Percentiles rank a stretch among this genome's conserved stretches.
Conservation (phyloP, 1,284 basidiomycete genomes). For the Ustilago curta region DNA sequence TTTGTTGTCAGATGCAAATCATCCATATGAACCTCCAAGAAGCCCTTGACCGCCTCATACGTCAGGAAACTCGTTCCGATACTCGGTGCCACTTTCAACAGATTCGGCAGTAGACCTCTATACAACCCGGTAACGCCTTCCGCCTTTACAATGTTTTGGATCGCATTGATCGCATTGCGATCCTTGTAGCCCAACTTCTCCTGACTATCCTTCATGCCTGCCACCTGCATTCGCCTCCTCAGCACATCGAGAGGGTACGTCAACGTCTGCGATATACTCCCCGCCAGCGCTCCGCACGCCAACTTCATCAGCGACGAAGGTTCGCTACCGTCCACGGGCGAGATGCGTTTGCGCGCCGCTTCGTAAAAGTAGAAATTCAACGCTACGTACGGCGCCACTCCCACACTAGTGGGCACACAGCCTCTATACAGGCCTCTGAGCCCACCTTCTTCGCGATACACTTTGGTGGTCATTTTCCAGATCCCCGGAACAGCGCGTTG, state of each 20-base stretch:
- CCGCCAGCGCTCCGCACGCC: constrained; percentile 72
- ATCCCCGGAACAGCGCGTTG: constrained; percentile 75
- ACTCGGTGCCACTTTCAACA: constrained; percentile 76
- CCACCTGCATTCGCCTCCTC: constrained; percentile 93
- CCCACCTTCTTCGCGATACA: constrained; percentile 90
- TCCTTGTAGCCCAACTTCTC: constrained; percentile 78
- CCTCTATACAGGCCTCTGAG: constrained; percentile 87
- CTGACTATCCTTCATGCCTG: constrained; percentile 78
- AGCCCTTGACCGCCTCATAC: constrained; percentile 58
- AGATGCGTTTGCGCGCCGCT: constrained; percentile 61
- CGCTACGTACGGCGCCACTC: constrained; percentile 88
- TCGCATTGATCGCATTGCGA: constrained; percentile 76
- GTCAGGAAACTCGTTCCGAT: constrained; percentile 65
- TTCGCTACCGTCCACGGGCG: constrained; percentile 56
- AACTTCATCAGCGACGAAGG: constrained; percentile 67
- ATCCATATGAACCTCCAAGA: constrained; percentile 45
- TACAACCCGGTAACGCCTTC: constrained; percentile 85
- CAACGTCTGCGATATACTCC: constrained; percentile 85
- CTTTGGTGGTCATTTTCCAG: constrained; percentile 86
- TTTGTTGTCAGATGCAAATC: constrained; percentile 18
- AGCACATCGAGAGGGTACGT: constrained; percentile 97
- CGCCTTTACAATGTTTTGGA: constrained; percentile 77
- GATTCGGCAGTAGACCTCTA: constrained; percentile 89
- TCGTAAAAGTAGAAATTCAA: constrained; percentile 69
- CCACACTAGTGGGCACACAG: constrained; percentile 85